These are phyloP conservation scores for Boletus rubropictus DNA, from an alignment of 768 basidiomycete species.

Conservation along the genomic window DNA sequence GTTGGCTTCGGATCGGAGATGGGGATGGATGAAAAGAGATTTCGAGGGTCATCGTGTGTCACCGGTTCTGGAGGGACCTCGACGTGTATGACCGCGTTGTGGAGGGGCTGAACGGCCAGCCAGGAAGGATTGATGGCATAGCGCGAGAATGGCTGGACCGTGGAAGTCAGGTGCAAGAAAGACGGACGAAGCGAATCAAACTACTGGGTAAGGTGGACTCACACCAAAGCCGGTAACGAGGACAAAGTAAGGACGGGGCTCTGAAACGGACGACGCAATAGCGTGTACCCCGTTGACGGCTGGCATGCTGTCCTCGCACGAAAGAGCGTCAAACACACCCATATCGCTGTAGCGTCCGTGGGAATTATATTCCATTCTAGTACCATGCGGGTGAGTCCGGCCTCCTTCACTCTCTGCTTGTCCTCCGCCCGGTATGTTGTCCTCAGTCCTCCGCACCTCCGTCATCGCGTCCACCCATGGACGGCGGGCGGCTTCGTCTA, in stretches of 20 bases:
- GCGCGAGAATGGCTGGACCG: slow-evolving; percentile 48
- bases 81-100: slow-evolving; percentile 46
- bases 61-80: slow-evolving; percentile 31
- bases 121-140: slow-evolving; percentile 64
- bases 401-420: background rate
- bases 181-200: slow-evolving; percentile 18
- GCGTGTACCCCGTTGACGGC: slow-evolving; percentile 18
- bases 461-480: slow-evolving; percentile 37
- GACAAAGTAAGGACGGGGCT: slow-evolving; percentile 38
- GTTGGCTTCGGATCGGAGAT: slow-evolving; percentile 7
- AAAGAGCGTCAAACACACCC: background rate
- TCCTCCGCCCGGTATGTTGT: slow-evolving; percentile 43
- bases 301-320: slow-evolving; percentile 24
- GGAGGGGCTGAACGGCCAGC: slow-evolving; percentile 59
- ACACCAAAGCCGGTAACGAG: slow-evolving; percentile 53
- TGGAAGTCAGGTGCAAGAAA: slow-evolving; percentile 16
- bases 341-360: background rate
- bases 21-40: background rate
- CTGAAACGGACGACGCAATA: slow-evolving; percentile 10
- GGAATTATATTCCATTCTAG: slow-evolving; percentile 4
- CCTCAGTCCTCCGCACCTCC: slow-evolving; percentile 49
- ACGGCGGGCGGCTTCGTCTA: slow-evolving; percentile 66
- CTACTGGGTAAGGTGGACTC: slow-evolving; percentile 30
- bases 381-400: slow-evolving; percentile 8
- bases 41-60: slow-evolving; percentile 13